Conservation (phyloP, 1,284 basidiomycete species). For the Ustilago vetiveriae region DNA sequence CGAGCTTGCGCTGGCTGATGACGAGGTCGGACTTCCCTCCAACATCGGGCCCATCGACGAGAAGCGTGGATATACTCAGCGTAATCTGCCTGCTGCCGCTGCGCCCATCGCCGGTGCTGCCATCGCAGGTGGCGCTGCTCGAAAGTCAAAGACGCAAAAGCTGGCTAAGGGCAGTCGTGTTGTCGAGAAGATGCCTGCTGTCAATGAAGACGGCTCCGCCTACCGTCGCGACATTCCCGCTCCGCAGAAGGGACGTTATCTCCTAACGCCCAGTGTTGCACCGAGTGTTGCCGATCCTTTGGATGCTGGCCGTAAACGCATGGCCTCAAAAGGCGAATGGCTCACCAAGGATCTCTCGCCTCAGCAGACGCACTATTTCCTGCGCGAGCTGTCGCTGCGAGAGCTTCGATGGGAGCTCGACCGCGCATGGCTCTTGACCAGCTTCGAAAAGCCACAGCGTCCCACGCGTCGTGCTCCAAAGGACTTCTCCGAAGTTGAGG, state of each 20-base stretch:
- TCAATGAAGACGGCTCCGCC: slow-evolving; percentile 26
- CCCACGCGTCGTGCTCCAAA: slow-evolving; percentile 15
- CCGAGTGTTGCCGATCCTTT: slow-evolving; percentile 48
- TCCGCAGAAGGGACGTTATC: slow-evolving; percentile 27
- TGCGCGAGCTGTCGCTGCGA: slow-evolving; percentile 52
- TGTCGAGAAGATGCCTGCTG: slow-evolving; percentile 33
- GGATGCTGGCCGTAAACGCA: slow-evolving; percentile 22
- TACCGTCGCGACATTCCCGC: slow-evolving; percentile 25
- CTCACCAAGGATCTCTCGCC: slow-evolving; percentile 50
- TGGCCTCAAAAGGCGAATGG: slow-evolving; percentile 41
- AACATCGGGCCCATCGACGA: slow-evolving; percentile 13
- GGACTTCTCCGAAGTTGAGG: slow-evolving; percentile 39
- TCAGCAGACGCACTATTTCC: slow-evolving; percentile 60
- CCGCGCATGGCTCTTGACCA: slow-evolving; percentile 54
- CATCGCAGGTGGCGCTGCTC: not conserved
- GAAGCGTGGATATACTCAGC: slow-evolving; percentile 30
- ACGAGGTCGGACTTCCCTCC: slow-evolving; percentile 19
- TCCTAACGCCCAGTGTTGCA: slow-evolving; percentile 48
- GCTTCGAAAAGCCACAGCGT: slow-evolving; percentile 50
- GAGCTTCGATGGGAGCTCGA: slow-evolving; percentile 63
- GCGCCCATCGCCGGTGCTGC: slow-evolving; percentile 11
- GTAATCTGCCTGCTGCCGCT: slow-evolving; percentile 28
- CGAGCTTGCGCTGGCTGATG: slow-evolving; percentile 19
- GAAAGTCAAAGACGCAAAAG: slow-evolving; percentile 18
- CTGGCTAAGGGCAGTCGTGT: slow-evolving; percentile 25